Evolutionary conservation across 225 moss, liverwort and hornwort genomes (phyloP).

Genomic region (Marchantia polymorpha): DNA sequence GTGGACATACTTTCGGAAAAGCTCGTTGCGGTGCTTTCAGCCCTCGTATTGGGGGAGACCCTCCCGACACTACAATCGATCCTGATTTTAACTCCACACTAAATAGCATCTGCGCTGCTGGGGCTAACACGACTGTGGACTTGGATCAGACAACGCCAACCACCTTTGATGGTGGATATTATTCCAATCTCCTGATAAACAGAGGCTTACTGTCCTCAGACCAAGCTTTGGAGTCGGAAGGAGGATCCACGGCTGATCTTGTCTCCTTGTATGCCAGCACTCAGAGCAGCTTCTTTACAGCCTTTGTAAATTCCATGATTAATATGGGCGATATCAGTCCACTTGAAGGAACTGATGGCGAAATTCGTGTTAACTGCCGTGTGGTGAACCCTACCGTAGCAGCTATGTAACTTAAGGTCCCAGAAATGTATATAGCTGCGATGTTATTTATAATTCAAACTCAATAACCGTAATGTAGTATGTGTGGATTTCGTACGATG

Average conservation of each 20-base stretch:
- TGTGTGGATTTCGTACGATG: no score
- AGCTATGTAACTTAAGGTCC: no score
- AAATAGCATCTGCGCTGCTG: no score
- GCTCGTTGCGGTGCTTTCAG: background rate
- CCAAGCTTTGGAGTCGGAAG: slow-evolving; percentile 24
- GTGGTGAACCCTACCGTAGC: background rate
- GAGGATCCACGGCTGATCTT: background rate
- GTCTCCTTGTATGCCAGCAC: background rate
- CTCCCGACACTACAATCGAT: background rate
- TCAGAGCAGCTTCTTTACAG: slow-evolving; percentile 5
- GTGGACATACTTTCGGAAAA: no score
- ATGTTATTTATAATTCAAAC: no score
- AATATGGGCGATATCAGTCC: background rate
- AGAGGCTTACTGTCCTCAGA: background rate
- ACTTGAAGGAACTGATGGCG: background rate
- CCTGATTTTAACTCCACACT: no score
- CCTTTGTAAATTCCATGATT: slow-evolving; percentile 19
- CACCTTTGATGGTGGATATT: slow-evolving; percentile 22
- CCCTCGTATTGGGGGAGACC: background rate
- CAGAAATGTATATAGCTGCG: no score
- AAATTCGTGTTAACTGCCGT: background rate
- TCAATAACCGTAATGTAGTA: no score
- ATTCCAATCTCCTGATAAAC: slow-evolving; percentile 1
- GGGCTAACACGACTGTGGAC: background rate
- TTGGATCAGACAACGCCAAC: slow-evolving; percentile 37